phyloP scores from a whole-genome alignment of 352 stramenopile species.

The Saprolegnia parasitica region DNA sequence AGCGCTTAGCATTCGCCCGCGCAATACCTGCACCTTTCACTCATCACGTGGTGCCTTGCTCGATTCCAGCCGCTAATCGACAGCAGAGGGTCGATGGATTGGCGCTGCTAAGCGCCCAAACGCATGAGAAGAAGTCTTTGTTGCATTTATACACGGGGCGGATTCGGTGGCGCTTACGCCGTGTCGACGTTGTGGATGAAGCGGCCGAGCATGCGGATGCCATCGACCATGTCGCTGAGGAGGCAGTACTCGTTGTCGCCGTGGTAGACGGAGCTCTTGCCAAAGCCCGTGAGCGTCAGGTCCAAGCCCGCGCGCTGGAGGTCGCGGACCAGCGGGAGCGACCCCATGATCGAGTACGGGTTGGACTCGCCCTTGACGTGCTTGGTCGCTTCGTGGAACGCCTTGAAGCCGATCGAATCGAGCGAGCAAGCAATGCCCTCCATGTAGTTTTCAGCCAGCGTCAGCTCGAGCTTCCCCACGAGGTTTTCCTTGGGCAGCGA shows the following conservation, averaged over 20 bases:
- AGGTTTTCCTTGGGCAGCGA: conserved; percentile 72
- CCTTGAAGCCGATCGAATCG: conserved; percentile 86
- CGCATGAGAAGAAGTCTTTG: no score
- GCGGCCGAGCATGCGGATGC: conserved; percentile 77
- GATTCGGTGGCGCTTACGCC: no score
- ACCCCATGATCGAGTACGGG: conserved; percentile 90
- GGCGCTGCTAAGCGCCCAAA: no score
- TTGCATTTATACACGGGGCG: no score
- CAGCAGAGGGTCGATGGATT: no score
- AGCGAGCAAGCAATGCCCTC: conserved; percentile 91
- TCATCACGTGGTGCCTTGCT: no score
- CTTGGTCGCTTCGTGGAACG: conserved; percentile 68
- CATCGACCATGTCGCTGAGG: conserved; percentile 83
- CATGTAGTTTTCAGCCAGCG: conserved; percentile 72
- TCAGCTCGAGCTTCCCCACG: conserved; percentile 82
- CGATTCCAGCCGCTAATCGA: no score
- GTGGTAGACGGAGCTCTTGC: conserved; percentile 84
- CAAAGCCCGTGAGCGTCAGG: conserved; percentile 70
- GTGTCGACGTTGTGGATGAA: conserved; percentile 73
- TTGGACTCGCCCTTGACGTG: conserved; percentile 75
- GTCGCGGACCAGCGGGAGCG: conserved; percentile 65
- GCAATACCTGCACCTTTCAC: no score
- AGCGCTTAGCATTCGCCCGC: no score
- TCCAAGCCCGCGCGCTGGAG: conserved; percentile 73
- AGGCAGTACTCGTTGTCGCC: conserved; percentile 90